Base-by-base conservation (phyloP, 2,329 filamentous ascomycete species). In the Calonectria hawksworthii region DNA sequence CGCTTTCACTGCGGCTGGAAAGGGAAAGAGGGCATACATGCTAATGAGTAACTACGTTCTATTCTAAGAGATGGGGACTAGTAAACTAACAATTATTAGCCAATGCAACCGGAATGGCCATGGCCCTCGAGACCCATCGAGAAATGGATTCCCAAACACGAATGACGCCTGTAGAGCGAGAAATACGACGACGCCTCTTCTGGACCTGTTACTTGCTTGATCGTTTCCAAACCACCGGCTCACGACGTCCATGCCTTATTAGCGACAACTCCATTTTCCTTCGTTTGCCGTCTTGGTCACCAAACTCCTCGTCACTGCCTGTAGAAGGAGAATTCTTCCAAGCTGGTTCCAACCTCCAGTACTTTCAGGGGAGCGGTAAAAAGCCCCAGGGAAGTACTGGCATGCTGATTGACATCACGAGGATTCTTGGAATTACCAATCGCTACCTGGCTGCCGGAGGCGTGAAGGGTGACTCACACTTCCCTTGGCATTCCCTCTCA, bases 201-300 rank as follows among this genome's bases (percentile, higher is more conserved):
- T 98, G 95, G 95, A 93, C 94, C 2, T 96, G 94, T 82, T 98
- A 97, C 80, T 87, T 98, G 32, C 93, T 98, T 84, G 95, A 98
- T 82, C 91, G 94, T n/a, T 97, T 96, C 79, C 90, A 93, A 78
- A 92, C 94, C 1, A 95, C 94, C 77, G 95, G 95, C 21, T 96
- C 95, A 4, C 95, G 94, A 80, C 90, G 95, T 13, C 94, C 95
- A 0, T 95, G 94, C n/a, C 86, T 98, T 10, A 93, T 97, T 30
- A 90, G 92, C 32, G 95, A 98, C 83, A 92, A 94, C 81, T 93
- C 92, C 2, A 94, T 98, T 74, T 86, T 94, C 21, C 87, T 98
- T 61, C 91, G 94, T 44, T 86, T 98, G 4, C 95, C 95, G 0
- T 93, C 93, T 38, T 96, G 94, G 93, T 90, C 92, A 56, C 89